These are phyloP conservation scores for Ascochyta koolunga DNA, from an alignment of 2,329 filamentous ascomycete species.

Conservation along the genomic window DNA sequence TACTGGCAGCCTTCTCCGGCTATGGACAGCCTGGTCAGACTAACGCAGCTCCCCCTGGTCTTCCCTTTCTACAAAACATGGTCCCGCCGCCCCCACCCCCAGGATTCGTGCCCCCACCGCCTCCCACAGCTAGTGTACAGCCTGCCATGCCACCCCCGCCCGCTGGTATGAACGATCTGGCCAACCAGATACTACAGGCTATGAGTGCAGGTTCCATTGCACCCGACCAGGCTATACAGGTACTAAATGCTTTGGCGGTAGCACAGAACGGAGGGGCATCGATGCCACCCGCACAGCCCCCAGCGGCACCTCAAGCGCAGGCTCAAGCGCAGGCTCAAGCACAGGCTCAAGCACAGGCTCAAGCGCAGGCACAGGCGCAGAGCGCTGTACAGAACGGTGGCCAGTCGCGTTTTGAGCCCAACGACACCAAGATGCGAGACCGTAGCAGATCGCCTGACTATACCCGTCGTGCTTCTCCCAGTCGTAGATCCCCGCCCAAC, in stretches of 20 bases:
- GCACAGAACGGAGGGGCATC: slow-evolving; percentile 33
- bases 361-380: slow-evolving; percentile 24
- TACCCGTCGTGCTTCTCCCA: slow-evolving; percentile 66
- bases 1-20: slow-evolving; percentile 44
- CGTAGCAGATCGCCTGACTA: slow-evolving; percentile 64
- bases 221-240: slow-evolving; percentile 43
- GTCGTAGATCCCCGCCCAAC: slow-evolving; percentile 64
- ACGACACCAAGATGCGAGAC: slow-evolving; percentile 44
- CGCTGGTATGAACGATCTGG: slow-evolving; percentile 34
- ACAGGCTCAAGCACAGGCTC: slow-evolving; percentile 26
- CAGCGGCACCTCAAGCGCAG: slow-evolving; percentile 22
- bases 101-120: slow-evolving; percentile 41
- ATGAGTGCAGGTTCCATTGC: slow-evolving; percentile 42
- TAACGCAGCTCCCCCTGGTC: slow-evolving; percentile 36
- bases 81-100: slow-evolving; percentile 40
- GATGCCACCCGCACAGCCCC: slow-evolving; percentile 35
- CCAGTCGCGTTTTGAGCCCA: slow-evolving; percentile 33
- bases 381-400: slow-evolving; percentile 24
- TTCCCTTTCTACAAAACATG: slow-evolving; percentile 39
- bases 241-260: slow-evolving; percentile 38
- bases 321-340: slow-evolving; percentile 26
- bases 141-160: slow-evolving; percentile 33
- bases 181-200: slow-evolving; percentile 42
- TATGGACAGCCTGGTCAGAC: slow-evolving; percentile 36
- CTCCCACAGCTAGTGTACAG: slow-evolving; percentile 28